Conservation (phyloP, 768 basidiomycete genomes). For the Suillus weaverae region DNA sequence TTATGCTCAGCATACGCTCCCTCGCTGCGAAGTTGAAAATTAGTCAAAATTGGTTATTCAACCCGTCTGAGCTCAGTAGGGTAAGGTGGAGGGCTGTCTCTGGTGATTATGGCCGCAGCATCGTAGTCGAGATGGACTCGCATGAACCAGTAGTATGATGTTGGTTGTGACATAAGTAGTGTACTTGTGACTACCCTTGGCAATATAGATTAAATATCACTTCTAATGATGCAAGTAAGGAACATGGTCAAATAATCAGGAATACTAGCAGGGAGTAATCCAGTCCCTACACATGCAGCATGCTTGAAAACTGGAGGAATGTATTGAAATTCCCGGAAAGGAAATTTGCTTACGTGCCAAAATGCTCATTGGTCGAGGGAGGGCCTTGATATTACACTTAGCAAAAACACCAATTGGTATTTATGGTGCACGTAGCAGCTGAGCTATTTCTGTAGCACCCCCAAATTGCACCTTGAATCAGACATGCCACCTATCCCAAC, state of each 20-base stretch:
- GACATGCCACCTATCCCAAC: slow-evolving; percentile 65
- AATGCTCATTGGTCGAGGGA: no score
- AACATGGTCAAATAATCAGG: neutral
- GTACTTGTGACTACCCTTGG: neutral
- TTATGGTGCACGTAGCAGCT: no score
- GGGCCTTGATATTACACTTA: no score
- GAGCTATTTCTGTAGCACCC: no score
- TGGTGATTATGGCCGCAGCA: slow-evolving; percentile 2
- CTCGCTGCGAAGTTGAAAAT: slow-evolving; percentile 13
- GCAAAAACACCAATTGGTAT: no score
- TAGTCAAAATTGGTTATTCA: slow-evolving; percentile 13
- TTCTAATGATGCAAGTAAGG: neutral
- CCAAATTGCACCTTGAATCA: neutral
- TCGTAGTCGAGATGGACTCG: slow-evolving; percentile 14
- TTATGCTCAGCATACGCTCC: slow-evolving; percentile 16
- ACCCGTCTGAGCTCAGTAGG: slow-evolving; percentile 16
- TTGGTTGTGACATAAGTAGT: neutral
- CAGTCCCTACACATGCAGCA: no score
- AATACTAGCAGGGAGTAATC: neutral
- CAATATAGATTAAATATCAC: neutral
- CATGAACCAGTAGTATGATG: slow-evolving; percentile 4
- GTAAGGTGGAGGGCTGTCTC: slow-evolving; percentile 6
- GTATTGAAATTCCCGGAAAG: no score
- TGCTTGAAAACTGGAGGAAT: no score
- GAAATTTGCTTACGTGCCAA: no score